Percentiles rank a stretch among this genome's conserved stretches.
Conservation (phyloP, 805 yeast genomes). For the Cyberlindnera galapagoensis region DNA sequence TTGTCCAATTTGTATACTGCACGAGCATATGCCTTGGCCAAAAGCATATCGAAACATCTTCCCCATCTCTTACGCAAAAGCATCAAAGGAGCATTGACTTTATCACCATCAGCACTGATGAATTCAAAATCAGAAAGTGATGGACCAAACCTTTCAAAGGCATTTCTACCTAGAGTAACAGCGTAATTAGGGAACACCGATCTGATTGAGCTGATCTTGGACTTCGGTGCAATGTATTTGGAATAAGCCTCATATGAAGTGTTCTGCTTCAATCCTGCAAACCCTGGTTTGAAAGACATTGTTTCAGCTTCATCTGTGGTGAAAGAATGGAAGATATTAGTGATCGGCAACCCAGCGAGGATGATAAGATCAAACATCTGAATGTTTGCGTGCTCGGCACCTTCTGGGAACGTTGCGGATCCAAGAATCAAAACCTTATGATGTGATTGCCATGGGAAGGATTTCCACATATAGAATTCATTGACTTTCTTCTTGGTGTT, state of each 20-base stretch:
- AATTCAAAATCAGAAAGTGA: slow-evolving; percentile 67
- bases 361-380: slow-evolving; percentile 39
- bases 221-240: slow-evolving; percentile 67
- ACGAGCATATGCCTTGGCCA: slow-evolving; percentile 58
- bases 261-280: slow-evolving; percentile 11
- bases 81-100: slow-evolving; percentile 55
- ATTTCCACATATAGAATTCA: slow-evolving; percentile 58
- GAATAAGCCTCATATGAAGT: slow-evolving; percentile 59
- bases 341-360: slow-evolving; percentile 48
- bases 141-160: slow-evolving; percentile 59
- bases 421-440: slow-evolving; percentile 65
- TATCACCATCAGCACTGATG: slow-evolving; percentile 61
- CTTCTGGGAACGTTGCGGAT: slow-evolving; percentile 18
- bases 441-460: slow-evolving; percentile 72
- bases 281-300: slow-evolving; percentile 17
- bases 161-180: slow-evolving; percentile 69
- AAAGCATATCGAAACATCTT: slow-evolving; percentile 51
- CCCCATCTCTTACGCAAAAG: slow-evolving; percentile 76
- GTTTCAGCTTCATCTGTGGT: neutral
- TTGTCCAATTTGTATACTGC: slow-evolving; percentile 34
- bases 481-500: slow-evolving; percentile 35
- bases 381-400: slow-evolving; percentile 28
- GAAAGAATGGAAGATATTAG: slow-evolving; percentile 33
- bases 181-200: slow-evolving; percentile 75
- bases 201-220: slow-evolving; percentile 56